Percentiles rank a stretch among this genome's conserved stretches.
Evolutionary conservation across 306 rosid species (phyloP).

Genomic region (Spatholobus suberectus): DNA sequence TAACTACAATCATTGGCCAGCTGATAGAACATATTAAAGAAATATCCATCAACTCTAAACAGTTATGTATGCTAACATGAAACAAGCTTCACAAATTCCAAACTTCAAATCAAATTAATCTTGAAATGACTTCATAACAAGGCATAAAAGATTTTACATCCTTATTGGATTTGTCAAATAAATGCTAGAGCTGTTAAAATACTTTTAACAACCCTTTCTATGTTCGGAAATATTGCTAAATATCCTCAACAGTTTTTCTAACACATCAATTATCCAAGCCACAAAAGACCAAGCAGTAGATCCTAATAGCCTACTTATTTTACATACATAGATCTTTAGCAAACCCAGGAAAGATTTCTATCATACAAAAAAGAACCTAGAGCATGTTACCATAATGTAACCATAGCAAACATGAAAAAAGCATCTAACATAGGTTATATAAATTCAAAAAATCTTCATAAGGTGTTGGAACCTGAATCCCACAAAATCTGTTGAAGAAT

Average conservation of each 20-base stretch:
- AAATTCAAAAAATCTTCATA: conserved; percentile 32
- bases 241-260: conserved; percentile 7
- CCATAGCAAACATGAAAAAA: conserved; percentile 28
- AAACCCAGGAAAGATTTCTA: conserved; percentile 32
- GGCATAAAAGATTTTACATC: no score
- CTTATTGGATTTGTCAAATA: conserved; percentile 9
- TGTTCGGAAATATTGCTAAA: conserved; percentile 10
- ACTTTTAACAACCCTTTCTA: conserved; percentile 25
- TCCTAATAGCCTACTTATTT: conserved; percentile 11
- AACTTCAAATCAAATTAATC: conserved; percentile 27
- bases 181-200: conserved; percentile 23
- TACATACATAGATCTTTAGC: neutral
- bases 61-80: neutral
- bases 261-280: conserved; percentile 14
- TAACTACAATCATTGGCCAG: neutral
- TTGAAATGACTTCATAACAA: neutral
- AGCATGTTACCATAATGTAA: conserved; percentile 14
- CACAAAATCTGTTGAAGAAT: conserved; percentile 78
- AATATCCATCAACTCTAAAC: neutral
- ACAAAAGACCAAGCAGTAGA: conserved; percentile 16
- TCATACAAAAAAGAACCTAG: conserved; percentile 23
- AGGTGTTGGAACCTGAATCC: conserved; percentile 84
- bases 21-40: conserved; percentile 12
- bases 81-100: no score
- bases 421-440: conserved; percentile 25